Conservation (phyloP, 1,284 basidiomycete genomes). For the Thelephora terrestris region DNA sequence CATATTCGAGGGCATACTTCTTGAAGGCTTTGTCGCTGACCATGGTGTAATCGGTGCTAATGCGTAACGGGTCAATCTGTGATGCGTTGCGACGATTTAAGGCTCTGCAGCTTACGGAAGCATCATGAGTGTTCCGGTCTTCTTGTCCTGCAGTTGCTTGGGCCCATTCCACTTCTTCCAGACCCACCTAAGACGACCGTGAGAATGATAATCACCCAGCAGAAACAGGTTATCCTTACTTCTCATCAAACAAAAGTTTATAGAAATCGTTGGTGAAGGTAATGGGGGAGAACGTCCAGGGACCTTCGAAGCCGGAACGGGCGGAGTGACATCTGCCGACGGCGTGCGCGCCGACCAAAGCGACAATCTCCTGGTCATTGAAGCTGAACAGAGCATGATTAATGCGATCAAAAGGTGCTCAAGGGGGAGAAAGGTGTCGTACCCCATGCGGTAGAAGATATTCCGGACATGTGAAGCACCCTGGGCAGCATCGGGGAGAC, state of each 20-base stretch:
- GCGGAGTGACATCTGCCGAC: constrained; percentile 88
- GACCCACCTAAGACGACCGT: constrained; percentile 40
- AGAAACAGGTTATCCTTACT: constrained; percentile 32
- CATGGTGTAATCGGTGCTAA: constrained; percentile 75
- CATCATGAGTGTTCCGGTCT: constrained; percentile 90
- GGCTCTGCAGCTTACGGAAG: constrained; percentile 56
- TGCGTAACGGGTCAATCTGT: background rate
- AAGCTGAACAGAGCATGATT: constrained; percentile 35
- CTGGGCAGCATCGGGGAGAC: constrained; percentile 86
- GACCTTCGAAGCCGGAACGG: constrained; percentile 82
- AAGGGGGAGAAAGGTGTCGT: constrained; percentile 6
- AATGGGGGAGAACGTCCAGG: constrained; percentile 85
- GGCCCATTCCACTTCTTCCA: constrained; percentile 89
- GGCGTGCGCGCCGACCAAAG: constrained; percentile 89
- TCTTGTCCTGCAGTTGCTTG: constrained; percentile 91
- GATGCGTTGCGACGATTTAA: background rate
- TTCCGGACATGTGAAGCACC: constrained; percentile 79
- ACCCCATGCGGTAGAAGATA: constrained; percentile 90
- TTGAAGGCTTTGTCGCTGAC: constrained; percentile 84
- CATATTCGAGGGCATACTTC: constrained; percentile 77
- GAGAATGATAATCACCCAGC: background rate
- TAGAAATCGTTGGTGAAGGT: constrained; percentile 88
- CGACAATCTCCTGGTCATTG: constrained; percentile 96
- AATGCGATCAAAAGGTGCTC: background rate
- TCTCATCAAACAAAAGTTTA: constrained; percentile 83